Evolutionary conservation across 2,329 filamentous ascomycete genomes (phyloP), one percentile per base, ranked within the genome.

Genomic region (Thermothelomyces thermophilus): DNA sequence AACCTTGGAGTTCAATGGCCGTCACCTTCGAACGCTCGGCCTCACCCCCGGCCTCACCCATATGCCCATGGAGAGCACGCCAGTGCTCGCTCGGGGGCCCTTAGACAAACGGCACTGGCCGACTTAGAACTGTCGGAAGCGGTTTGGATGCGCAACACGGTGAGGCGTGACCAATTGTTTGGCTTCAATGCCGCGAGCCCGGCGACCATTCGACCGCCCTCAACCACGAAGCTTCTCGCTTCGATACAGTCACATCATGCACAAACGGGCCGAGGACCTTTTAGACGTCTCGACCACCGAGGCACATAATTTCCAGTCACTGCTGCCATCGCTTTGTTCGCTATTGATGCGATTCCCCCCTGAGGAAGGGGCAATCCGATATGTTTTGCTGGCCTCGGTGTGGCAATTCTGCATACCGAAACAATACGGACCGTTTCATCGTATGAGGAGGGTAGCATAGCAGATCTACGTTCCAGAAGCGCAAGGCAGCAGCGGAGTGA

Each of bases 381-480:
- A 37, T 22, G 24, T 48, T 49, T 33, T n/a, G n/a, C n/a, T n/a
- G n/a, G 37, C 41, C 41, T 41, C 31, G 46, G 22, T n/a, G 34
- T 31, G 28, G 35, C 31, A 34, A 50, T 42, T 14, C 17, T 28
- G 41, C 30, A 28, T 28, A 33, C 9, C 11, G 20, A 19, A 24
- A 28, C 41, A 41, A 10, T 16, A 14, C 35, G 17, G 28, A 7
- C 20, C 19, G 14, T 33, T 26, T 26, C 24, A 26, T 26, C 17
- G 17, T 24, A n/a, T 11, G 8, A 35, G 43, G 31, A 41, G 41
- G 45, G 46, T 50, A 28, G 34, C 41, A 53, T 19, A 14, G 33
- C 46, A 50, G 48, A 14, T n/a, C 14, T 40, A 16, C 40, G 45
- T 48, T 51, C 41, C 42, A 40, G 46, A 37, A 41, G 28, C 13